Evolutionary conservation across 345 rosid species (phyloP), one percentile per base, ranked within the genome.

Genomic region (Syzygium oleosum): DNA sequence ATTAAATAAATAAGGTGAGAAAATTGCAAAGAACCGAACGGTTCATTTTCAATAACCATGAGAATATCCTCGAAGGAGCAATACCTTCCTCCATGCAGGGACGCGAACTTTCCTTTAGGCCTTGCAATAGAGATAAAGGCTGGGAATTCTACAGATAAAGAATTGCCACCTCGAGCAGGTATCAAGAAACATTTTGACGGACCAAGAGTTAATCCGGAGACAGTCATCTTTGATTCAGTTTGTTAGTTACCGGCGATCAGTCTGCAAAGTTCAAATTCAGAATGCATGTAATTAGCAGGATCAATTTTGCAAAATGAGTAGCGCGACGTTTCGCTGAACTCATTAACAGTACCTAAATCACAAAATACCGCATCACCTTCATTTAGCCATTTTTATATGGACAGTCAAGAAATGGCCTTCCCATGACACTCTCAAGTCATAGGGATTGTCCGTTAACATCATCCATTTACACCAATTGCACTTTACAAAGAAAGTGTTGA

Each of bases 121-220:
- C 55, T 91, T 80, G 91, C 84, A 86, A 89, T 85, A 87, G 79
- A 34, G 34, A 87, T 85, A 89, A 88, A 86, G 88, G 91, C 89
- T 85, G 91, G 90, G 88, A 89, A 88, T 58, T 77, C 91, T 86
- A 88, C 90, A 79, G 85, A 85, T n/a, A 85, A 53, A 51, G 91
- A 87, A 55, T 88, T 88, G 15, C 84, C 87, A 53, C 91, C 84
- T 87, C 68, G 85, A 43, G 87, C 51, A 84, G 95, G 94, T 85
- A 91, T 46, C 85, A 85, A 87, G 84, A 92, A 93, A 84, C 93
- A 93, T 88, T 92, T 90, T 83, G 96, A 90, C 17, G 96, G 95
- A 93, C 91, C 90, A 89, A 88, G 89, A 12, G 90, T 90, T 56
- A 96, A 89, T 59, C 99, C 98, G 51, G 95, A 93, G 22, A 94